Conservation (phyloP, 176 grass and related monocot species). For the Eragrostis nindensis region DNA sequence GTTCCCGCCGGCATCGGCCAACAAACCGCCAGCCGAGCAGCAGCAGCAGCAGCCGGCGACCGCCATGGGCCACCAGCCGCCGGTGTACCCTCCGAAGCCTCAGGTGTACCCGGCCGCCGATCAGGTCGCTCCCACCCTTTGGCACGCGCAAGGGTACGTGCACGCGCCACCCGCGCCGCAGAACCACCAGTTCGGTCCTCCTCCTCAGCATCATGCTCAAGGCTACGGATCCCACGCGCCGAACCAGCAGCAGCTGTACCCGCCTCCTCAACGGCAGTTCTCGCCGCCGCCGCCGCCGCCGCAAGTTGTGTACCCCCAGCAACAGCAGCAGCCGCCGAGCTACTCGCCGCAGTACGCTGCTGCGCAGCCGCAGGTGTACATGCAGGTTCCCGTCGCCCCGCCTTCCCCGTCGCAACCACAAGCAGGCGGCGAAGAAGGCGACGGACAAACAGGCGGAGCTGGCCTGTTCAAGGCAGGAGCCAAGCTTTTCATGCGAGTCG, state of each 20-base stretch:
- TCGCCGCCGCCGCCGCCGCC: background rate
- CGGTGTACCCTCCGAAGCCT: background rate
- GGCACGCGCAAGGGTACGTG: background rate
- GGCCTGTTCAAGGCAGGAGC: background rate
- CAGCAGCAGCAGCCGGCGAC: background rate
- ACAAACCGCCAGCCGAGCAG: background rate
- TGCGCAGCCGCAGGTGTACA: background rate
- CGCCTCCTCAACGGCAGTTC: background rate
- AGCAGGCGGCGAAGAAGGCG: background rate
- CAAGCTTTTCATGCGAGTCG: background rate
- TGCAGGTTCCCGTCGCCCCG: background rate
- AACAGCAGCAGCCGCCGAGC: background rate
- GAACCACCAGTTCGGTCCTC: background rate
- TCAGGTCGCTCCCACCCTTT: background rate
- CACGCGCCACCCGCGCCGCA: background rate
- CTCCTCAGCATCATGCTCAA: background rate
- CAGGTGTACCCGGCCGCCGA: background rate
- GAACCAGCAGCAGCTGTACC: background rate
- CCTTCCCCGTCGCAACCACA: background rate
- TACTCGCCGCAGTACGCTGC: background rate
- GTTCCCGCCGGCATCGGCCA: background rate
- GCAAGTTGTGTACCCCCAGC: background rate
- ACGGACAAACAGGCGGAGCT: background rate
- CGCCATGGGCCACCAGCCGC: conserved; percentile 24
- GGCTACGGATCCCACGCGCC: background rate